Evolutionary conservation across 2,329 filamentous ascomycete species (phyloP), one percentile per base, ranked within the genome.

Genomic region (Paraphaeosphaeria sporulosa): DNA sequence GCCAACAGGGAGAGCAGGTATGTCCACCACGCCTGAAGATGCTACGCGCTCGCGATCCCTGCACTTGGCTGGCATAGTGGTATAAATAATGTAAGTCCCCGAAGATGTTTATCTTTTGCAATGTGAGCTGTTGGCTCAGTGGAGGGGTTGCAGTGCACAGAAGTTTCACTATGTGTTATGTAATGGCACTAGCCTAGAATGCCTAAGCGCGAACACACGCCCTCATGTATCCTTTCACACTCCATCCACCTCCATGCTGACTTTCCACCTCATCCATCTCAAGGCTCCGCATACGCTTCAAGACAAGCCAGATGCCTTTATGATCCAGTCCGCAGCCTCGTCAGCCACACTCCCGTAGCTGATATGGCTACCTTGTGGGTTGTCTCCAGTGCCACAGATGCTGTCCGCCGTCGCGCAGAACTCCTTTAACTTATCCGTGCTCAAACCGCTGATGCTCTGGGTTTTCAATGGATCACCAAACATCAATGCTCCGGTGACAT

Each of bases 381-480:
- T 66, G 43, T 66, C 65, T 23, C 70, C 69, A 30, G 62, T 62
- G 6, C 70, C 71, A 36, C 72, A 73, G 27, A 73, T 66, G 2
- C 57, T 53, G 53, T 74, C 71, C 43, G 61, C 57, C 23, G 64
- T 69, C 25, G 64, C 71, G 36, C 72, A 75, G 51, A 74, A 76
- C 52, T 74, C 57, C 64, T 72, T 70, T 15, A 71, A 53, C 51
- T 72, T 68, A 44, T 62, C 56, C 6, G 57, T 23, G 0, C 66
- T 46, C 17, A 76, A 25, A 38, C 65, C 64, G 12, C 67, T 58
- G 19, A 76, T 58, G 21, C 63, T 52, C 56, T 66, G 63, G 6
- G 61, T 64, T 65, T 75, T 75, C 57, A 74, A 63, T 57, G 72
- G 72, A 55, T 75, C 71, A 34, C 72, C 72, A 43, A 75, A 74